Percentiles rank a stretch among this genome's conserved stretches.
phyloP scores from a whole-genome alignment of 164 flowering plant species.

The Dillenia turbinata region DNA sequence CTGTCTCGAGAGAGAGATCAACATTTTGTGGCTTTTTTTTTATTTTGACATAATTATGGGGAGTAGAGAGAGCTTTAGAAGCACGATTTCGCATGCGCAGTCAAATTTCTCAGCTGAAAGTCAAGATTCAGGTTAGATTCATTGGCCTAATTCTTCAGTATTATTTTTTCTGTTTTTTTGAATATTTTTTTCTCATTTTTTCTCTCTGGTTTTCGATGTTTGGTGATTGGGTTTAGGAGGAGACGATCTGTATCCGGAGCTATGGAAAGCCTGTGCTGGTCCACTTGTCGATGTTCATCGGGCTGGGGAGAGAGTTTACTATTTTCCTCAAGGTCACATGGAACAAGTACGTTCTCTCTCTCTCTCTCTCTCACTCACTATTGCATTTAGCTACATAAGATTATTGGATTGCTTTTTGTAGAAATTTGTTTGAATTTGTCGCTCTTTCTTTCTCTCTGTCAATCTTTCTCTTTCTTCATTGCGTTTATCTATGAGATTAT shows the following conservation, averaged over 20 bases:
- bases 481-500: too few species aligned
- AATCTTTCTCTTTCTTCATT: constrained; percentile 2
- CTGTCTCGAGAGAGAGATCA: too few species aligned
- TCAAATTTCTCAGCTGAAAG: constrained; percentile 21
- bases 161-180: constrained; percentile 10
- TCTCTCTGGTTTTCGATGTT: constrained; percentile 2
- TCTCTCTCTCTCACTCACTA: constrained; percentile 1
- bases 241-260: constrained; percentile 56
- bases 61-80: constrained; percentile 22
- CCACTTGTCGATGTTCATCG: constrained; percentile 80
- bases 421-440: too few species aligned
- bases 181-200: not conserved
- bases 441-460: too few species aligned
- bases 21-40: too few species aligned
- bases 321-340: constrained; percentile 94
- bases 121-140: constrained; percentile 12
- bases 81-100: constrained; percentile 20
- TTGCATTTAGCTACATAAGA: too few species aligned
- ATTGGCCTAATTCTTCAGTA: not conserved
- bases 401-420: not conserved
- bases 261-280: constrained; percentile 93
- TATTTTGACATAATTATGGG: constrained; percentile 18
- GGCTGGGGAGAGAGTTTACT: constrained; percentile 57
- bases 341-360: constrained; percentile 51
- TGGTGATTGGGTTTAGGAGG: constrained; percentile 14